Percentiles rank a stretch among this genome's conserved stretches.
Conservation (phyloP, 306 rosid genomes). For the Pterocarpus macrocarpus region DNA sequence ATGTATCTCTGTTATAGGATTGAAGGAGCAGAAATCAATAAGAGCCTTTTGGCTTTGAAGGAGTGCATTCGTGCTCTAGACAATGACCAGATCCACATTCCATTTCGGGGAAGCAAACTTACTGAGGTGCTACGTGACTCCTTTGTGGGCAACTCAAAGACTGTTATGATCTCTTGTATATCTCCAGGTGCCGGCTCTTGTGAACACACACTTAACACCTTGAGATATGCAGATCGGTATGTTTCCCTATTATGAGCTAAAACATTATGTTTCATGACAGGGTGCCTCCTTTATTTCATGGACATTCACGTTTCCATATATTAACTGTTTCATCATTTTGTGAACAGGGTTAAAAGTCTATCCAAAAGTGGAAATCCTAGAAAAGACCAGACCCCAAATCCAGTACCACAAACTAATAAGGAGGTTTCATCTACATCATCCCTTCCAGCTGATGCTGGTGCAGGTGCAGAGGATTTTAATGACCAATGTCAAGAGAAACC, state of each 20-base stretch:
- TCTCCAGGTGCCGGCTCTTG: constrained; percentile 99
- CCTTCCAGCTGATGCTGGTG: constrained; percentile 59
- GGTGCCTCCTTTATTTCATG: constrained; percentile 12
- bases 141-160: constrained; percentile 95
- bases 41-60: constrained; percentile 97
- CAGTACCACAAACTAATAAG: constrained; percentile 63
- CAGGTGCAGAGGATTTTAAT: constrained; percentile 66
- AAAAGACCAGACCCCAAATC: constrained; percentile 75
- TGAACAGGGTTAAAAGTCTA: constrained; percentile 92
- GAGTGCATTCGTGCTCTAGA: constrained; percentile 99
- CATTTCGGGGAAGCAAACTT: constrained; percentile 99
- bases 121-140: constrained; percentile 99
- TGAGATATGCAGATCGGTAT: constrained; percentile 98
- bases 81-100: constrained; percentile 97
- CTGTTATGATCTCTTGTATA: constrained; percentile 98
- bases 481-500: constrained; percentile 81
- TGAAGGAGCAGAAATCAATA: constrained; percentile 99
- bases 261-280: constrained; percentile 26
- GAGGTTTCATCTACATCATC: constrained; percentile 69
- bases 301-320: constrained; percentile 23
- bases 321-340: constrained; percentile 44
- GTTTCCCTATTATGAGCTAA: constrained; percentile 34
- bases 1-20: constrained; percentile 63
- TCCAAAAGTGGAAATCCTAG: constrained; percentile 91
- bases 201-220: constrained; percentile 93